Evolutionary conservation across 257 asterid species (phyloP).

Genomic region (Scutellaria minor): DNA sequence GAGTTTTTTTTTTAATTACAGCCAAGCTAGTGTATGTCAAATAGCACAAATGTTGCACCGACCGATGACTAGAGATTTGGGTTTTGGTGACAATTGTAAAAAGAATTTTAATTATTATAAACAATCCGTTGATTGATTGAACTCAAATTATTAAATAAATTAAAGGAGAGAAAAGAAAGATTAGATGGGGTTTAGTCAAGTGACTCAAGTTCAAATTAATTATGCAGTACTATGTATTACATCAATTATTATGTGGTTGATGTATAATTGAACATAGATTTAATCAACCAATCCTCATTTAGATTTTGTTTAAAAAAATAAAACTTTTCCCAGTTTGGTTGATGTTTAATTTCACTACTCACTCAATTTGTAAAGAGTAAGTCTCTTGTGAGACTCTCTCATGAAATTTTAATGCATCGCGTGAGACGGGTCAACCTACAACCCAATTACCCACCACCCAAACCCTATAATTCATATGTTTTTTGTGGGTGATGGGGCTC

Average conservation of each 20-base stretch:
- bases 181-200: too few relatives aligned
- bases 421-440: too few relatives aligned
- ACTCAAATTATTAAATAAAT: not conserved
- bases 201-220: not conserved
- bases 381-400: too few relatives aligned
- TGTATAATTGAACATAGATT: not conserved
- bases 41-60: constrained; percentile 29
- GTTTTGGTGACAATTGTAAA: not conserved
- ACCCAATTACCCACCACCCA: too few relatives aligned
- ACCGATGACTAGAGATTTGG: constrained; percentile 28
- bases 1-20: not conserved
- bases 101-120: too few relatives aligned
- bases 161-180: not conserved
- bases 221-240: not conserved
- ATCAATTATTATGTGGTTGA: not conserved
- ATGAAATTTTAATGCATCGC: too few relatives aligned
- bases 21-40: constrained; percentile 16
- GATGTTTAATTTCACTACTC: not conserved
- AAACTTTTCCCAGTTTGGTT: not conserved
- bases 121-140: not conserved
- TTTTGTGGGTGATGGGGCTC: too few relatives aligned
- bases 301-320: too few relatives aligned
- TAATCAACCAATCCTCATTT: not conserved
- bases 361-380: not conserved
- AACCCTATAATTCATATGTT: too few relatives aligned